A percentile compares a stretch with the other conserved stretches of the same genome.
Evolutionary conservation across 768 basidiomycete genomes (phyloP).

Genomic region (Phanerochaete carnosa): DNA sequence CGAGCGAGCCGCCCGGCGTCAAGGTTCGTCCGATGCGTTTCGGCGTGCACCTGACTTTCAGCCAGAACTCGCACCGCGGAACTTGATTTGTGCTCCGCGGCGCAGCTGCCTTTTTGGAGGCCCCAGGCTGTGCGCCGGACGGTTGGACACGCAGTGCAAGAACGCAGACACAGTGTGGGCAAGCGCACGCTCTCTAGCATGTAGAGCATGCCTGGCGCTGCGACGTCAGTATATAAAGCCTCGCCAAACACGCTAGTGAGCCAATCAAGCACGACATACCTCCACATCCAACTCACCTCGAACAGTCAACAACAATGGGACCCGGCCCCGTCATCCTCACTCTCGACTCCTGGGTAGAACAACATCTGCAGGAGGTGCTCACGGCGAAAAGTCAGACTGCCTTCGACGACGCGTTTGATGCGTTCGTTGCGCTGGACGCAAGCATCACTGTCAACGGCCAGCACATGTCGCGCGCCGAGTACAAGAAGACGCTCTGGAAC

Average conservation of each 20-base stretch:
- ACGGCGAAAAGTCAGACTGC: conserved; percentile 32
- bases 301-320: not conserved
- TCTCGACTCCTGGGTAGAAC: conserved; percentile 41
- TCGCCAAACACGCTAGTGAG: too few species aligned
- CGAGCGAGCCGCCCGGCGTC: too few species aligned
- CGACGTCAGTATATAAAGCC: too few species aligned
- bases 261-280: not conserved
- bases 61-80: too few species aligned
- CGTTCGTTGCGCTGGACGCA: conserved; percentile 35
- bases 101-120: too few species aligned
- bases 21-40: too few species aligned
- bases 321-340: conserved; percentile 32
- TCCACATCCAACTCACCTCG: not conserved
- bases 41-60: too few species aligned
- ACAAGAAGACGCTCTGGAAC: conserved; percentile 34
- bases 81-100: too few species aligned
- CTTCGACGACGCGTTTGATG: conserved; percentile 38
- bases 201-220: too few species aligned
- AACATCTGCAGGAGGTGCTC: conserved; percentile 35
- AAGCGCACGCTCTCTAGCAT: too few species aligned
- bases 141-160: not conserved
- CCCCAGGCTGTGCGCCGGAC: not conserved
- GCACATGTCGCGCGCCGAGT: conserved; percentile 20
- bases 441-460: conserved; percentile 36
- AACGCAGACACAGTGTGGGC: not conserved